phyloP scores from a whole-genome alignment of 2,329 filamentous ascomycete species.

The Penicillium sp. region DNA sequence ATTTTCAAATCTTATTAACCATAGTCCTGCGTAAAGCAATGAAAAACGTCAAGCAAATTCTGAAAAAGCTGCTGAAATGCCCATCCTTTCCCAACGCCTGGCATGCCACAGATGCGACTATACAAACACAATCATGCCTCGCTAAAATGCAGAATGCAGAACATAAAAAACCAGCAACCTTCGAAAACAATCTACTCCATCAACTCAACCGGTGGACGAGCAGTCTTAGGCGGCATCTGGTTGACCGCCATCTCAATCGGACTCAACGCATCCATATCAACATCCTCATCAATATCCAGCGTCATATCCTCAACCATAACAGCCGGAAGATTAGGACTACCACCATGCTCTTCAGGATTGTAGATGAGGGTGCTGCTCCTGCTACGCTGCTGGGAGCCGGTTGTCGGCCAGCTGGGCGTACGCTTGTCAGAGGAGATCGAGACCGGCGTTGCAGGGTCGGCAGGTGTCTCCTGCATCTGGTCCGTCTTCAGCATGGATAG shows the following conservation, averaged over 20 bases:
- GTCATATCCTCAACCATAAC: conserved; percentile 64
- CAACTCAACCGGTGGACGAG: conserved; percentile 55
- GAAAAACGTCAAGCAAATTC: neutral
- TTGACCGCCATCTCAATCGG: conserved; percentile 43
- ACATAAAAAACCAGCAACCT: neutral
- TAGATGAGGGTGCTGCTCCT: conserved; percentile 62
- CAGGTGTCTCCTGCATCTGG: conserved; percentile 9
- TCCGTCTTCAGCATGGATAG: conserved; percentile 49
- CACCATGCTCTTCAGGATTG: conserved; percentile 60
- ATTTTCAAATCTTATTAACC: neutral
- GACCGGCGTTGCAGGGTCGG: conserved; percentile 35
- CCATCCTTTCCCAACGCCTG: conserved; percentile 19
- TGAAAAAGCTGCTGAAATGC: neutral
- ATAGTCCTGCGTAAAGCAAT: neutral
- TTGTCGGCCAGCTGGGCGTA: conserved; percentile 30
- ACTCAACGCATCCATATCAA: conserved; percentile 45
- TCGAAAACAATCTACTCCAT: conserved; percentile 41
- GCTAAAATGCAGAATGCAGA: conserved; percentile 14
- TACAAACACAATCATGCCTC: conserved; percentile 13
- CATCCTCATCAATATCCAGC: conserved; percentile 40
- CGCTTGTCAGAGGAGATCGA: conserved; percentile 35
- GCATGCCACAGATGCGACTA: conserved; percentile 10
- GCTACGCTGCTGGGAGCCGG: conserved; percentile 37
- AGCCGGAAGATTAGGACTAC: conserved; percentile 58
- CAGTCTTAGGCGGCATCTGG: conserved; percentile 51